Base-by-base conservation (phyloP, 1,284 basidiomycete genomes). In the Stygiomarasmius scandens region DNA sequence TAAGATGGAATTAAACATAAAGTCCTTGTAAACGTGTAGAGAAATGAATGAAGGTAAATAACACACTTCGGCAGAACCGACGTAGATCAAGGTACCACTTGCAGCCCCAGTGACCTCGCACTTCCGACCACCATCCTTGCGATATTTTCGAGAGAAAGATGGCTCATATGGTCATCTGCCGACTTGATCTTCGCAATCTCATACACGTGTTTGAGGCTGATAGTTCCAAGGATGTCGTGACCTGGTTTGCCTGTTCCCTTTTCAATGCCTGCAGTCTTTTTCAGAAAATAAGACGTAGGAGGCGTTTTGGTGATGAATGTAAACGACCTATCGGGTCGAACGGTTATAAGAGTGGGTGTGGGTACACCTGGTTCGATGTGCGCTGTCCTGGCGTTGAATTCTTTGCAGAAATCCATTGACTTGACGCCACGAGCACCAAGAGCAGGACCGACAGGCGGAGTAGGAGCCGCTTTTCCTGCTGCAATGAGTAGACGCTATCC, bases 391-490 rank as follows among this genome's bases (percentile, higher is more conserved):
- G 92, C 95, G 74, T 94, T 95, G 78, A 93, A 97, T 72, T 96
- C 95, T 73, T 98, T 99, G 80, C 95, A 97, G 72, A 99, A 99
- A 78, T 99, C 97, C 89, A 99, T 99, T 19, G 96, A 96, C 77
- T 98, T 98, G 64, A 99, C 95, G 68, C 97, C 97, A 70, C 95
- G 89, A 63, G 97, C 96, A 80, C 97, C 97, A 53, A 98, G 86
- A 20, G 96, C 96, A 54, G 97, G 96, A 66, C 96, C 97, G 53
- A 99, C 92, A 19, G 96, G 96, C 49, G 96, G 96, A 55, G 95
- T 94, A 20, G 96, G 96, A 23, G 95, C 90, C 34, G 96, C 96
- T 73, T 98, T 98, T 44, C 95, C 96, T 34, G 96, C 96, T 51
- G 90, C 87, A 54, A 98, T 89, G 51, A 98, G 80, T 53, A 98